These are phyloP conservation scores for Dillenia suffruticosa DNA, from an alignment of 164 flowering plant species.

Conservation along the genomic window DNA sequence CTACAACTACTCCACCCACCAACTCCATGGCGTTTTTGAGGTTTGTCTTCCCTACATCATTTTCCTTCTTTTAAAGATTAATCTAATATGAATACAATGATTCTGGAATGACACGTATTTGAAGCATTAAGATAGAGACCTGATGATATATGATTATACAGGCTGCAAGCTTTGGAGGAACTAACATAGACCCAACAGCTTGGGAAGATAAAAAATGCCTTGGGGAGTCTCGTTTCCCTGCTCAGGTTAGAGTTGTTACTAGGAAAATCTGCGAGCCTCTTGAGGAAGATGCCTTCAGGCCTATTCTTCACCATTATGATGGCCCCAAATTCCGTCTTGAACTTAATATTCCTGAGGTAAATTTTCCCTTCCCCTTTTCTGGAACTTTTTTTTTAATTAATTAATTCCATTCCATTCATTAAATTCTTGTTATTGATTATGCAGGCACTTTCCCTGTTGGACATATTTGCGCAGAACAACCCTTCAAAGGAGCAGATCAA, in stretches of 20 bases:
- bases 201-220: slow-evolving; percentile 94
- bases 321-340: slow-evolving; percentile 99
- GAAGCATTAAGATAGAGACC: too few relatives aligned
- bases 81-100: too few relatives aligned
- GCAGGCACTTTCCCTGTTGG: slow-evolving; percentile 63
- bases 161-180: slow-evolving; percentile 98
- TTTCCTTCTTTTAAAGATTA: too few relatives aligned
- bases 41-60: slow-evolving; percentile 27
- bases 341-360: slow-evolving; percentile 82
- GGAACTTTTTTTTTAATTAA: too few relatives aligned
- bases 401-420: not conserved
- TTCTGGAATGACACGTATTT: too few relatives aligned
- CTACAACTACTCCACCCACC: slow-evolving; percentile 98
- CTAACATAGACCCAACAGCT: slow-evolving; percentile 85
- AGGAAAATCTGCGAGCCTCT: slow-evolving; percentile 79
- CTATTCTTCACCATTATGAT: slow-evolving; percentile 94
- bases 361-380: not conserved
- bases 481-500: not conserved
- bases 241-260: slow-evolving; percentile 79
- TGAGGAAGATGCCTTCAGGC: slow-evolving; percentile 96
- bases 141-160: slow-evolving; percentile 8
- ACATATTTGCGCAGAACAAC: slow-evolving; percentile 13
- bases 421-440: slow-evolving; percentile 6
- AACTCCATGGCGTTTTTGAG: slow-evolving; percentile 96
- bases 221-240: slow-evolving; percentile 96